These are phyloP conservation scores for Penstemon davidsonii DNA, from an alignment of 257 asterid genomes.

Conservation along the genomic window DNA sequence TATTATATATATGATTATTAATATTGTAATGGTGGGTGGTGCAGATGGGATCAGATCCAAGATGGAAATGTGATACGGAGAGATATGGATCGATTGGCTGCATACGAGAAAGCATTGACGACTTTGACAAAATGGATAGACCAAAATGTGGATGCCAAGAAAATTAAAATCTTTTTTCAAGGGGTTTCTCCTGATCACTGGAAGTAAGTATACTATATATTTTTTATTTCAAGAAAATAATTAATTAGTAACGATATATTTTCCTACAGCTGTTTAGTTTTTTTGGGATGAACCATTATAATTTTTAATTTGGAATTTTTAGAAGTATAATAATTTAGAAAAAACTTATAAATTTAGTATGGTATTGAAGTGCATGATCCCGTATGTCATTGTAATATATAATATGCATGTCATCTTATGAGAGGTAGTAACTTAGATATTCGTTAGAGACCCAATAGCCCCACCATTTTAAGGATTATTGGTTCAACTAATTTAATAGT, in stretches of 20 bases:
- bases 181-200: constrained; percentile 55
- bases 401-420: too few relatives aligned
- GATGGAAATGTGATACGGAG: constrained; percentile 22
- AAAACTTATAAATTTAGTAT: not conserved
- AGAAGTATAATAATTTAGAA: not conserved
- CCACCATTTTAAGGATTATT: too few relatives aligned
- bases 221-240: not conserved
- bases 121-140: constrained; percentile 50
- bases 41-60: constrained; percentile 49
- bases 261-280: not conserved
- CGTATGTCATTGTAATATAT: not conserved
- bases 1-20: too few relatives aligned
- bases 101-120: constrained; percentile 41
- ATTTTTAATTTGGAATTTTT: too few relatives aligned
- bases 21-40: not conserved
- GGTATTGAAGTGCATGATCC: not conserved
- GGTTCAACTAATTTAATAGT: too few relatives aligned
- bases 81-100: constrained; percentile 35
- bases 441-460: too few relatives aligned
- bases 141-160: constrained; percentile 21
- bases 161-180: constrained; percentile 37
- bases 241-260: not conserved
- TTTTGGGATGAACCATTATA: not conserved
- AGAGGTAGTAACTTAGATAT: too few relatives aligned
- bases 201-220: constrained; percentile 33